A percentile compares a stretch with the other conserved stretches of the same genome.
phyloP scores from a whole-genome alignment of 768 basidiomycete genomes.

The Suillus sp. region DNA sequence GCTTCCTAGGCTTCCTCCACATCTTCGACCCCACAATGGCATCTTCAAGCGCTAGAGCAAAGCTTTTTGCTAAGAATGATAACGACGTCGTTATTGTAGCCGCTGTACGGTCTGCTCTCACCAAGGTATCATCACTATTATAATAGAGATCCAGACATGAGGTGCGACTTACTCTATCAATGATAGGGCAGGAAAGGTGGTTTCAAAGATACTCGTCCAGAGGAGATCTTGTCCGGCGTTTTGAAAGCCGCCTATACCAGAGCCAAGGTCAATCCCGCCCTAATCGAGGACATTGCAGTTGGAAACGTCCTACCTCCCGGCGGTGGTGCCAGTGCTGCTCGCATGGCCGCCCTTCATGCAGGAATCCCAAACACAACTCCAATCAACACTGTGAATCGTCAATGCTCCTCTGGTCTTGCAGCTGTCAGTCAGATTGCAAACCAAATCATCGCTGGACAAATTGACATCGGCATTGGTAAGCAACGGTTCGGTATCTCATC shows the following conservation, averaged over 20 bases:
- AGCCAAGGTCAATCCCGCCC: conserved; percentile 70
- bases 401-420: conserved; percentile 87
- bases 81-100: conserved; percentile 90
- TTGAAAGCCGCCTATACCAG: conserved; percentile 72
- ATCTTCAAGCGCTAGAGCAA: conserved; percentile 46
- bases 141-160: neutral
- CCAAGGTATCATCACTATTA: conserved; percentile 63
- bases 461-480: conserved; percentile 87
- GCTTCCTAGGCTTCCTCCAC: neutral
- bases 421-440: conserved; percentile 83
- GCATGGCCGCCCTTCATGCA: conserved; percentile 85
- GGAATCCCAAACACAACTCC: conserved; percentile 79
- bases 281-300: conserved; percentile 83
- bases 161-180: conserved; percentile 9
- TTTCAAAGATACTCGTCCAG: conserved; percentile 88
- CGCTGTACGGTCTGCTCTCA: conserved; percentile 89
- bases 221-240: conserved; percentile 77
- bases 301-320: conserved; percentile 89
- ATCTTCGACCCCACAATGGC: conserved; percentile 17
- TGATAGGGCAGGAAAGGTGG: conserved; percentile 78
- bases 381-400: conserved; percentile 84
- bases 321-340: conserved; percentile 78
- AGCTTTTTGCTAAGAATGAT: conserved; percentile 69
- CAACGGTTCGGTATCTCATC: conserved; percentile 16
- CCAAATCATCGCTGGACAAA: conserved; percentile 76